Evolutionary conservation across 208 protist genomes (phyloP), one percentile per base, ranked within the genome.

Genomic region (Trypanosoma conorhini): DNA sequence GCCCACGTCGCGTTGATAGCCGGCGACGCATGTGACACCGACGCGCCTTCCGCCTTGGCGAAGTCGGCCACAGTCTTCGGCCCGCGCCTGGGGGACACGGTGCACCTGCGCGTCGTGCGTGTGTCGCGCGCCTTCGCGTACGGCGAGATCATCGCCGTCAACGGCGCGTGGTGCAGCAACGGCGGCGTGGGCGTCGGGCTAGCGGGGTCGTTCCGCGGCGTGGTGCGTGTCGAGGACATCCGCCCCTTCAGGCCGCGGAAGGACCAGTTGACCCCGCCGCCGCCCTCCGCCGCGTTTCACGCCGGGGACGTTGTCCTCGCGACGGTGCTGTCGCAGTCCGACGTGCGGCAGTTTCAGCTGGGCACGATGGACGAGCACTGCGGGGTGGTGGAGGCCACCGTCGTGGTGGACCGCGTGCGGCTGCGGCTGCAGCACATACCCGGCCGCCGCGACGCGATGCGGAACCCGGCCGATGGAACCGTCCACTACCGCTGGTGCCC

Each of bases 251-350:
- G 62, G 0, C 83, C 85, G 0, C 79, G 71, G 3, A 84, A 83
- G 38, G 86, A 92, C 10, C 57, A 86, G 67, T 68, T 91, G 56
- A 70, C 67, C 51, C 84, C 88, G 0, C 86, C 81, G 21, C 54
- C 83, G 5, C 88, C 84, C 4, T 64, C 88, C 22, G 56, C 77
- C 30, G 70, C 84, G 12, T 92, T 89, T 66, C 71, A 74, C 10
- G 48, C 75, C 1, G 88, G 88, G 5, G 88, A 94, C 63, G 86
- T 94, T 5, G 73, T 92, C 38, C 42, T 85, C 15, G 88, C 88
- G 13, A 80, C 85, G 83, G 88, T 94, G 7, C 74, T 94, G 24
- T 91, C 85, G 24, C 88, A 94, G 79, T 91, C 86, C 1, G 88
- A 94, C 54, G 88, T 70, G 40, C 85, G 85, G 3, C 86, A 91